Evolutionary conservation across 805 yeast species (phyloP).

Genomic region (Brettanomyces nanus): DNA sequence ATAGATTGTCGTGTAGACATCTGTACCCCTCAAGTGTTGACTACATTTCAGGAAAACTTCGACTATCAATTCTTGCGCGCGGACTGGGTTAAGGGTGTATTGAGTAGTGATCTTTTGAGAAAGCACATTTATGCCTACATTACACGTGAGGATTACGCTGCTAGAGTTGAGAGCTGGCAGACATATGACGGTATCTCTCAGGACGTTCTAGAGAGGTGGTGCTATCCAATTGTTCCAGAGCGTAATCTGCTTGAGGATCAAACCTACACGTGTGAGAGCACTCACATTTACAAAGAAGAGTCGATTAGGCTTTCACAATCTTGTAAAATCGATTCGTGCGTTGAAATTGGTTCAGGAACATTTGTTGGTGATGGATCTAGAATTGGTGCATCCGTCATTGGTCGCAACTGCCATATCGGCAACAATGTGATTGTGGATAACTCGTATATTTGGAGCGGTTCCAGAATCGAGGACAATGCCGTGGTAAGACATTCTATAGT

Average conservation of each 20-base stretch:
- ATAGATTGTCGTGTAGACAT: constrained; percentile 96
- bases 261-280: constrained; percentile 70
- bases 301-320: constrained; percentile 88
- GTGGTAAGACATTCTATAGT: constrained; percentile 56
- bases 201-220: constrained; percentile 86
- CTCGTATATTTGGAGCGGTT: constrained; percentile 85
- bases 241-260: constrained; percentile 65
- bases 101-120: constrained; percentile 82
- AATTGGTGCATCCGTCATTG: constrained; percentile 69
- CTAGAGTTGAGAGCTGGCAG: constrained; percentile 91
- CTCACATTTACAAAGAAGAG: constrained; percentile 83
- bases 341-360: constrained; percentile 75
- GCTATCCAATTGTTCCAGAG: constrained; percentile 88
- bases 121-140: constrained; percentile 87
- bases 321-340: constrained; percentile 73
- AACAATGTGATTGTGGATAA: constrained; percentile 60
- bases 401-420: constrained; percentile 81
- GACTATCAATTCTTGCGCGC: constrained; percentile 82
- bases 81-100: constrained; percentile 86
- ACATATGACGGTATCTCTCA: constrained; percentile 88
- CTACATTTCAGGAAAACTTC: constrained; percentile 91
- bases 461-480: constrained; percentile 59
- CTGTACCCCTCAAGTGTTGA: constrained; percentile 91
- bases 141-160: constrained; percentile 74
- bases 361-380: constrained; percentile 66